A percentile compares a stretch with the other conserved stretches of the same genome.
Evolutionary conservation across 2,329 filamentous ascomycete species (phyloP).

Genomic region (Penicillium sp.): DNA sequence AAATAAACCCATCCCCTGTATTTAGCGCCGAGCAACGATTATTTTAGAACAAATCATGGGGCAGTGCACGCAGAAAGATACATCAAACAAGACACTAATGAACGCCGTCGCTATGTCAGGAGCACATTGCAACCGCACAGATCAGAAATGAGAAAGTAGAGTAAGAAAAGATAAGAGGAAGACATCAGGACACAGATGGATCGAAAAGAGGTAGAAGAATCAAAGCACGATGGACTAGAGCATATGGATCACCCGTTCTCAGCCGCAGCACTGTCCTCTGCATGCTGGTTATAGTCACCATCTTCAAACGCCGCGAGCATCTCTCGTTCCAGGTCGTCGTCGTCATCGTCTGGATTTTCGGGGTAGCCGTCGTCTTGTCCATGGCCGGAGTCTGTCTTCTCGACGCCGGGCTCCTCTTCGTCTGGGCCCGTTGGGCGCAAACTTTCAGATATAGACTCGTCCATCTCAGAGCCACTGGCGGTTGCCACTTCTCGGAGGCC

Average conservation of each 20-base stretch:
- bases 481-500: constrained; percentile 39
- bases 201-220: constrained; percentile 1
- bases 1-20: constrained; percentile 2
- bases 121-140: constrained; percentile 27
- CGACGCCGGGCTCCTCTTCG: constrained; percentile 26
- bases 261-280: constrained; percentile 35
- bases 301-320: constrained; percentile 60
- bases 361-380: constrained; percentile 28
- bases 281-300: constrained; percentile 34
- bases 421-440: constrained; percentile 8
- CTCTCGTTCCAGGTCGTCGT: constrained; percentile 52
- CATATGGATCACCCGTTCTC: constrained; percentile 30
- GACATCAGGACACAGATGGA: neutral
- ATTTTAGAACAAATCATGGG: neutral
- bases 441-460: constrained; percentile 1
- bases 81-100: constrained; percentile 10
- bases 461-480: constrained; percentile 18
- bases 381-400: constrained; percentile 28
- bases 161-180: neutral
- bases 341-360: constrained; percentile 40
- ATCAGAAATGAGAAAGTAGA: constrained; percentile 3
- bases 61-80: constrained; percentile 1
- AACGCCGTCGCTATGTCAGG: constrained; percentile 35
- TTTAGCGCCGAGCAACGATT: constrained; percentile 1
- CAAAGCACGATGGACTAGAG: constrained; percentile 6